These are phyloP conservation scores for Pichia terricola DNA, from an alignment of 1,139 yeast genomes.

Conservation along the genomic window DNA sequence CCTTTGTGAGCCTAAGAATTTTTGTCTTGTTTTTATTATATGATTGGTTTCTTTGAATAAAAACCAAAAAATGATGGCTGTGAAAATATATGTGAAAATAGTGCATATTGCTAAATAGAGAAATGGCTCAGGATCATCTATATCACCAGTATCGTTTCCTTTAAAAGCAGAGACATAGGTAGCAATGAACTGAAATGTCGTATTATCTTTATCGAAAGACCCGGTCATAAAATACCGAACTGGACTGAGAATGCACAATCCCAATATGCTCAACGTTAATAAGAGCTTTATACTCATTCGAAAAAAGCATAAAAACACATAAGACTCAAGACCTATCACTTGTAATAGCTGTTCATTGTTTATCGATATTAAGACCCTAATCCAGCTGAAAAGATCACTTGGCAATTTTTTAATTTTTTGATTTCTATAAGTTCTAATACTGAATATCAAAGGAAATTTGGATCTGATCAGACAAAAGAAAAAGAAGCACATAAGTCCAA, in stretches of 20 bases:
- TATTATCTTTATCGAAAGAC: constrained; percentile 43
- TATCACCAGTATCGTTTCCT: constrained; percentile 1
- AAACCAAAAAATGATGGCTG: constrained; percentile 55
- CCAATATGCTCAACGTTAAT: constrained; percentile 48
- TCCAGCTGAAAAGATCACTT: constrained; percentile 44
- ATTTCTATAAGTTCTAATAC: constrained; percentile 24
- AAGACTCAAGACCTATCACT: constrained; percentile 59
- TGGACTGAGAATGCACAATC: constrained; percentile 62
- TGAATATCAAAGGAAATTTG: constrained; percentile 24
- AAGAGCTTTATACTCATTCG: constrained; percentile 63
- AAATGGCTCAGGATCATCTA: constrained; percentile 18
- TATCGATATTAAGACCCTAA: constrained; percentile 38
- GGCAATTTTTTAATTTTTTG: constrained; percentile 24
- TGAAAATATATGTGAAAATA: constrained; percentile 77
- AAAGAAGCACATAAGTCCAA: constrained; percentile 22
- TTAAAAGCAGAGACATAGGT: not conserved
- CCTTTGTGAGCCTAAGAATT: constrained; percentile 78
- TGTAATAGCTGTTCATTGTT: constrained; percentile 48
- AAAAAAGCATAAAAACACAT: constrained; percentile 68
- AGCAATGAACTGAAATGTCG: constrained; percentile 2
- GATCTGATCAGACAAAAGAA: constrained; percentile 23
- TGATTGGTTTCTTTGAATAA: constrained; percentile 60
- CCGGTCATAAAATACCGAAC: constrained; percentile 66
- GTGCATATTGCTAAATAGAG: constrained; percentile 64
- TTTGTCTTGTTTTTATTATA: constrained; percentile 73